Evolutionary conservation across 1,139 yeast species (phyloP), one percentile per base, ranked within the genome.

Genomic region (Meyerozyma sp.): DNA sequence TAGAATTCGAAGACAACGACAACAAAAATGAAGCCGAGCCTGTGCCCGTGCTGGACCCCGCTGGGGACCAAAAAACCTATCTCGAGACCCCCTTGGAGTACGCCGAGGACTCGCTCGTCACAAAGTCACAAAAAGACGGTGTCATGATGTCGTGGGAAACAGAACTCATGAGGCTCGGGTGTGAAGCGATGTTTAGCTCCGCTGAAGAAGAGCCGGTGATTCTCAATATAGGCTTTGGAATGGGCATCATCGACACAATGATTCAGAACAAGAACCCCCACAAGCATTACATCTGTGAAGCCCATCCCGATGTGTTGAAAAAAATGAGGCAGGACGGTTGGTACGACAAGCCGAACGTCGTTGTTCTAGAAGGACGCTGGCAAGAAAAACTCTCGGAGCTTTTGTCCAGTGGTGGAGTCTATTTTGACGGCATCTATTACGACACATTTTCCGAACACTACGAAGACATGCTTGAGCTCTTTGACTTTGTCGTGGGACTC

Each of bases 61-160:
- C 91, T 1, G 78, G 75, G 40, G 73, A 81, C 50, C 93, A 85
- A 50, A 61, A 70, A 1, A 75, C 87, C 0, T 91, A 83, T 57
- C 72, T 91, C 42, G 63, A 73, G 11, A 79, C 93, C 5, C 74
- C 82, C 52, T 69, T 91, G 36, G 82, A 81, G 54, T 91, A 88
- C 60, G 77, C 76, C 18, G 84, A 84, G 42, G 81, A 77, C 50
- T 82, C 93, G 0, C 71, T 91, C 21, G 70, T 86, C 30, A 91
- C 98, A 2, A 74, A 79, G 48, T 81, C 78, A 27, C 73, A 82
- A 46, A 75, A 81, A 40, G 98, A 91, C 56, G 98, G 97, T 25
- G 97, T 91, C 3, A 91, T 91, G 98, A 91, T 91, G 98, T 84
- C 85, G 52, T 91, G 98, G 98, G 98, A 91, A 62, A 75, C 81